Base-by-base conservation (phyloP, 371 early-diverging fungal genomes). In the Cladochytrium tenue region DNA sequence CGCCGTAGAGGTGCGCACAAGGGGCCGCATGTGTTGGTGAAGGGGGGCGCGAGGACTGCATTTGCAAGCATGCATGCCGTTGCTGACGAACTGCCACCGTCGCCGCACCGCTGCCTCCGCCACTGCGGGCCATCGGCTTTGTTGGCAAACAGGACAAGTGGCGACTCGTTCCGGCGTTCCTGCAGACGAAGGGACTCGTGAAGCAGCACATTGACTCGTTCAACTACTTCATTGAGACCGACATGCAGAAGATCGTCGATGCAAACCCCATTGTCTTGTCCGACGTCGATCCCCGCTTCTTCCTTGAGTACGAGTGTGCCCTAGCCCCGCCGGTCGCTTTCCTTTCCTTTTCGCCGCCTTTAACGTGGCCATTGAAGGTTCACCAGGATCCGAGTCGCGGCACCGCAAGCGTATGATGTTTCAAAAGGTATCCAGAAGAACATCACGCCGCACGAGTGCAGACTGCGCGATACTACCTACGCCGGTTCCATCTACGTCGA, bases 181-280 rank as follows among this genome's bases (percentile, higher is more conserved):
- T 99, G 34, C 92, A 93, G 75, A 94, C 97, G 52, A 99, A 97
- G 75, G 99, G 99, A 68, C 90, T 99, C 34, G 94, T 99, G 63
- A 95, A 99, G 77, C 99, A 99, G 79, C 99, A 99, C 76, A 89
- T 99, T 64, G 99, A 99, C 76, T 99, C 99, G 0, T 99, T 96
- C 85, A 96, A 99, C 84, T 97, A 98, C 78, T 99, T 99, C 82
- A 86, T 99, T 71, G 90, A 96, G 68, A 90, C 92, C 23, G 99
- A 98, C 66, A 81, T 99, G 66, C 89, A 94, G 73, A 92, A 94
- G 71, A 99, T 99, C 68, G 84, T 99, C 61, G 83, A 88, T 70
- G 97, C 99, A 10, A 99, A 98, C 80, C 89, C 91, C 68, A 88
- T 89, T 66, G 92, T 99, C 34, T 93, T 91, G n/a, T 95, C 96